These are phyloP conservation scores for Boletus coccyginus DNA, from an alignment of 768 basidiomycete genomes.

Conservation along the genomic window DNA sequence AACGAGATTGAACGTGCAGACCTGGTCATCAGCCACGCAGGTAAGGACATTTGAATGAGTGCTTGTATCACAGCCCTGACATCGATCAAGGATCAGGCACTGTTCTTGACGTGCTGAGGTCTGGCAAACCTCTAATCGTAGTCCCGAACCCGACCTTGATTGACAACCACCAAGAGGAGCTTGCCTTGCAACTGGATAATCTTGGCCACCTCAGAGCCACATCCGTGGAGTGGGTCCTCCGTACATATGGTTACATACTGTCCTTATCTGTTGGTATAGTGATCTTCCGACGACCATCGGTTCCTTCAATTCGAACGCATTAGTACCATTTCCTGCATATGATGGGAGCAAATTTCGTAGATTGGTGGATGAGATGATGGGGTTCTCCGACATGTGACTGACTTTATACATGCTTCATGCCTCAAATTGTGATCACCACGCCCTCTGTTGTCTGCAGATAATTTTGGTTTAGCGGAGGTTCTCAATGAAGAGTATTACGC, in stretches of 20 bases:
- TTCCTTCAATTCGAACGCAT: constrained; percentile 40
- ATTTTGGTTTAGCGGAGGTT: too few species aligned
- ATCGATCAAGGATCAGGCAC: constrained; percentile 78
- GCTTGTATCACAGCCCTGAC: neutral
- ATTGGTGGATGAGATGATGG: constrained; percentile 78
- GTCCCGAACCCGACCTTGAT: constrained; percentile 87
- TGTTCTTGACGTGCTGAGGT: constrained; percentile 81
- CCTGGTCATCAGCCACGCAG: constrained; percentile 91
- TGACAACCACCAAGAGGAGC: constrained; percentile 91
- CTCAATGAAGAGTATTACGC: constrained; percentile 34
- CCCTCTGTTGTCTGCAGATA: neutral
- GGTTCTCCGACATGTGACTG: constrained; percentile 44
- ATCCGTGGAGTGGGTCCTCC: constrained; percentile 51
- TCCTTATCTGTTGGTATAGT: constrained; percentile 33
- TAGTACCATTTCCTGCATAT: constrained; percentile 64
- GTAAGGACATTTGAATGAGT: constrained; percentile 40
- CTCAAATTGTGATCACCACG: neutral
- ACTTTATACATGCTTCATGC: constrained; percentile 5
- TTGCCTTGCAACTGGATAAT: constrained; percentile 65
- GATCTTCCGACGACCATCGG: constrained; percentile 54
- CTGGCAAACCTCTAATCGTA: constrained; percentile 74
- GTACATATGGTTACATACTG: neutral
- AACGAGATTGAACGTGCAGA: constrained; percentile 64
- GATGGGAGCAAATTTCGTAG: constrained; percentile 64
- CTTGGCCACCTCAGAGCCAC: constrained; percentile 58